Conservation (phyloP, 108 stramenopile genomes). For the Seminavis robusta region DNA sequence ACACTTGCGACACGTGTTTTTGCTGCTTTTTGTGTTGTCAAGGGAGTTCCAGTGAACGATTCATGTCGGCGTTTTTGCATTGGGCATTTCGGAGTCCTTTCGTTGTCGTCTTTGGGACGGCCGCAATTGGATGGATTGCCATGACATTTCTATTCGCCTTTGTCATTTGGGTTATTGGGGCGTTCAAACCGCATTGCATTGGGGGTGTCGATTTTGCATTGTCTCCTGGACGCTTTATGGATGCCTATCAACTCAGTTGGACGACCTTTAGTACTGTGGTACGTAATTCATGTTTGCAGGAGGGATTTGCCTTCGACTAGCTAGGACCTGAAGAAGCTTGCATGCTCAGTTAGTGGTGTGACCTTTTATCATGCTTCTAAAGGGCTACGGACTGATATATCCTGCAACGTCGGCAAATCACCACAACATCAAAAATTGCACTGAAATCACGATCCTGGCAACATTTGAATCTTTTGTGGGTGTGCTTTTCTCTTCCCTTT, state of each 20-base stretch:
- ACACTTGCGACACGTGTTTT: no score
- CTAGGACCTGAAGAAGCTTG: neutral
- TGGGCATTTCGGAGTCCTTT: constrained; percentile 45
- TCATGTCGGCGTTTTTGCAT: constrained; percentile 26
- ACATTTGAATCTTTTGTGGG: constrained; percentile 69
- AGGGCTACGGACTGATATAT: constrained; percentile 44
- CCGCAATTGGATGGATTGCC: constrained; percentile 17
- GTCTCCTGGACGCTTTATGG: constrained; percentile 20
- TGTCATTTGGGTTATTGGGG: constrained; percentile 13
- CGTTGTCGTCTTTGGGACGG: constrained; percentile 16
- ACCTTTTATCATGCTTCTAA: neutral
- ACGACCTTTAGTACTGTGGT: constrained; percentile 52
- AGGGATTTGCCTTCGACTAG: neutral
- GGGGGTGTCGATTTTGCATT: constrained; percentile 24
- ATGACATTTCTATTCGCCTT: constrained; percentile 26
- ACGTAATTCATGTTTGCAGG: neutral
- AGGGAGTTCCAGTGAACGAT: no score
- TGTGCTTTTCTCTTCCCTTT: constrained; percentile 57
- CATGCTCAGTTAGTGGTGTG: neutral
- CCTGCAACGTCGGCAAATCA: constrained; percentile 24
- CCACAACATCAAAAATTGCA: constrained; percentile 31
- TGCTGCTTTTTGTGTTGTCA: no score
- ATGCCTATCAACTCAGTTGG: constrained; percentile 51
- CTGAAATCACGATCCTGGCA: constrained; percentile 37
- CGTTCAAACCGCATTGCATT: constrained; percentile 21